Conservation (phyloP, 2,329 filamentous ascomycete species). For the Fusarium verrucosum region DNA sequence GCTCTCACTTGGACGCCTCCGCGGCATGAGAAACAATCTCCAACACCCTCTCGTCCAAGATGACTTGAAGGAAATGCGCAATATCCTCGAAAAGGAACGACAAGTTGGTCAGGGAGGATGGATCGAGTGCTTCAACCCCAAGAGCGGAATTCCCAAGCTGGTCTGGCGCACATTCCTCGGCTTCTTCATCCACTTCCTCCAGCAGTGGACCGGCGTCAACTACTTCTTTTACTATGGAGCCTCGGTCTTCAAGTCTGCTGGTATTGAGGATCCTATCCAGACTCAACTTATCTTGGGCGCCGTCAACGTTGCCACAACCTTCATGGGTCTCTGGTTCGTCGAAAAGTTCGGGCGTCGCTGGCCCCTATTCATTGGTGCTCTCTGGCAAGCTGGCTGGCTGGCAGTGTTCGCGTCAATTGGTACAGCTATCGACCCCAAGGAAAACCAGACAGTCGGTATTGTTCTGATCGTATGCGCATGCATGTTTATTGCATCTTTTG, state of each 20-base stretch:
- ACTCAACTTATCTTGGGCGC: constrained; percentile 74
- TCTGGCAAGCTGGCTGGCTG: constrained; percentile 74
- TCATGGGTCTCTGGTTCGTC: constrained; percentile 73
- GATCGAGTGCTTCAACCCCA: constrained; percentile 69
- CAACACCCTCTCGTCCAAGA: constrained; percentile 56
- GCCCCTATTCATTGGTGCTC: constrained; percentile 70
- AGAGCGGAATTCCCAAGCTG: constrained; percentile 63
- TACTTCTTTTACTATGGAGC: constrained; percentile 74
- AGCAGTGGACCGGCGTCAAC: constrained; percentile 72
- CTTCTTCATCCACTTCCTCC: constrained; percentile 69
- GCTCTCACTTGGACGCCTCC: constrained; percentile 62
- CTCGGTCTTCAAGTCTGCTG: constrained; percentile 72
- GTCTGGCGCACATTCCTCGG: constrained; percentile 72
- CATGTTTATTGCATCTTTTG: constrained; percentile 79
- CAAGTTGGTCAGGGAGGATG: constrained; percentile 59
- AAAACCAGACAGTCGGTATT: constrained; percentile 62
- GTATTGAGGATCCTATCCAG: constrained; percentile 71
- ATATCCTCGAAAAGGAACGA: constrained; percentile 57
- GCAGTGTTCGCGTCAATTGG: constrained; percentile 71
- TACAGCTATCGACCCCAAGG: constrained; percentile 54
- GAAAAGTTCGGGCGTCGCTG: constrained; percentile 74
- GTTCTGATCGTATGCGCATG: constrained; percentile 78
- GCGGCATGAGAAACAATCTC: constrained; percentile 59
- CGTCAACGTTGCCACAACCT: constrained; percentile 74
- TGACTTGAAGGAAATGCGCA: constrained; percentile 63